Evolutionary conservation across 1,284 basidiomycete genomes (phyloP), one percentile per base, ranked within the genome.

Genomic region (Schizophyllum amplum): DNA sequence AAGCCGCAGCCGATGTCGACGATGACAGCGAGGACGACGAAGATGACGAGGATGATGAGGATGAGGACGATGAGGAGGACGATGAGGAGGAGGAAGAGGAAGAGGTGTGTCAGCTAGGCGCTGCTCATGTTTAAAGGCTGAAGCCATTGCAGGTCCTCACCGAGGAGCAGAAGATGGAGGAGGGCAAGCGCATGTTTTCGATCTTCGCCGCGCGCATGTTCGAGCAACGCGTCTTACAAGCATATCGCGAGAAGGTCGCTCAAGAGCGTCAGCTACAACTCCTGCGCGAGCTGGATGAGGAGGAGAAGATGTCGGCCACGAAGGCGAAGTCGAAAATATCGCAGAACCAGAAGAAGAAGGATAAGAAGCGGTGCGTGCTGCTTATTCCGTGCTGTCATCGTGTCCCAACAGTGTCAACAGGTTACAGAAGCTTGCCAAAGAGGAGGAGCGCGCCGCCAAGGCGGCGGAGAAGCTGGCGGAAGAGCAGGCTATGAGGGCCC

Each of bases 181-280:
- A 99, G 74, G 96, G 96, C 65, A 93, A 95, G 71, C 86, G 93
- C 56, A 99, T 99, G 96, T 99, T 99, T 78, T 94, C 94, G 64
- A 98, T 99, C 73, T 99, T 98, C 69, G 96, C 96, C n/a, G 96
- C 96, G 47, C 86, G 97, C 57, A 97, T 98, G 94, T 98, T 99
- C 70, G 96, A 99, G 75, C 94, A 98, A 72, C 86, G 96, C 24
- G 96, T 57, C n/a, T 22, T 98, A 47, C 47, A 49, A 49, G 47
- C 47, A n/a, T 49, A 49, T 23, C 47, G 47, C 17, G 47, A 49
- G 22, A 49, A 49, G 47, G 47, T 95, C n/a, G 92, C 94, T 21
- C 90, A 92, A 68, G 91, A 94, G 70, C 82, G 91, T 64, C 92
- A 94, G 71, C 76, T 87, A 59, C 91, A 95, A 65, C 78, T 96